phyloP scores from a whole-genome alignment of 2,329 filamentous ascomycete species.

The Xylariaceae sp. region DNA sequence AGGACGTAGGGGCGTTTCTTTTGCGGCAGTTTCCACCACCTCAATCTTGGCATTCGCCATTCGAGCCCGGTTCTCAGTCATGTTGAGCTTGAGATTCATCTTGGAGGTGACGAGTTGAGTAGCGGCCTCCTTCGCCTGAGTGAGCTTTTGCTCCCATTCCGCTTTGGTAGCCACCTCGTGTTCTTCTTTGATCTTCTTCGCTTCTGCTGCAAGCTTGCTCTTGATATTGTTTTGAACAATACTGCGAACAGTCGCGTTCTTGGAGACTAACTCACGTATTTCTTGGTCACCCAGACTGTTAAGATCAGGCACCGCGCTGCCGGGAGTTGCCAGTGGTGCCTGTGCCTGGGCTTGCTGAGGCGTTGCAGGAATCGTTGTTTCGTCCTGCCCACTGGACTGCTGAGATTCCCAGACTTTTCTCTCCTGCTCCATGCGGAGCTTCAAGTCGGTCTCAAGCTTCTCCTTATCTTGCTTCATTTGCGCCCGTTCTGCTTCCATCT shows the following conservation, averaged over 20 bases:
- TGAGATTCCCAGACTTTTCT: slow-evolving; percentile 31
- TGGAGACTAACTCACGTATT: slow-evolving; percentile 52
- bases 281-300: slow-evolving; percentile 49
- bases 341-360: slow-evolving; percentile 38
- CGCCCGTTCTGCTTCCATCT: slow-evolving; percentile 46
- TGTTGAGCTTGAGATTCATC: slow-evolving; percentile 67
- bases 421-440: slow-evolving; percentile 30
- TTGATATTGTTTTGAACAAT: slow-evolving; percentile 60
- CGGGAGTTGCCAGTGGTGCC: slow-evolving; percentile 33
- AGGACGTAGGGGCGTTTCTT: slow-evolving; percentile 77
- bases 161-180: slow-evolving; percentile 42
- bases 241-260: slow-evolving; percentile 52
- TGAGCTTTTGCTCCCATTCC: slow-evolving; percentile 50
- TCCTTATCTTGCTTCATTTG: slow-evolving; percentile 59
- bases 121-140: slow-evolving; percentile 55
- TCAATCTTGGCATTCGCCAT: slow-evolving; percentile 65
- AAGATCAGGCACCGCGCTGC: slow-evolving; percentile 37
- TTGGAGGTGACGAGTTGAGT: slow-evolving; percentile 72
- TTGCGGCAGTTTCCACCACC: slow-evolving; percentile 73
- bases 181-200: slow-evolving; percentile 54
- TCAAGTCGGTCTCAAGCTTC: slow-evolving; percentile 53
- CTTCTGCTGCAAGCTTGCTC: slow-evolving; percentile 63
- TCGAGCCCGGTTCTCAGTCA: slow-evolving; percentile 66
- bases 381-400: slow-evolving; percentile 17
- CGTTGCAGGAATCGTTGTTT: slow-evolving; percentile 33